Conservation (phyloP, 2,329 filamentous ascomycete genomes). For the Diaporthe citrichinensis region DNA sequence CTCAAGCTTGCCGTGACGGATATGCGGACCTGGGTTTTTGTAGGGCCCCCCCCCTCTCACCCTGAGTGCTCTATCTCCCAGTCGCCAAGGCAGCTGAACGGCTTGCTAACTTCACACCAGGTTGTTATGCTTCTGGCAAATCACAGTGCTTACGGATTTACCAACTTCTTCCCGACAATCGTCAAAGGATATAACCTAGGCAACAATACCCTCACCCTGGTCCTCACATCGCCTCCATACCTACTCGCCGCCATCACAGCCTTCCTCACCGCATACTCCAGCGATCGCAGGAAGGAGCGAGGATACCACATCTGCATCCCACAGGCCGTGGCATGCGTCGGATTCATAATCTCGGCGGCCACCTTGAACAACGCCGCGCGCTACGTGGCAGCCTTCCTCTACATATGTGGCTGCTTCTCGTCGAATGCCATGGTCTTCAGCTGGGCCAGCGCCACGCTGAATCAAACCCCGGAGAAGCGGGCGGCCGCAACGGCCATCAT, state of each 20-base stretch:
- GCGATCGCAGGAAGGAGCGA: slow-evolving; percentile 58
- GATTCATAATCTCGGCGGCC: slow-evolving; percentile 53
- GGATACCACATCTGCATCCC: slow-evolving; percentile 57
- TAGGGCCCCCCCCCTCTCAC: neutral
- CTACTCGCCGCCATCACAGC: slow-evolving; percentile 58
- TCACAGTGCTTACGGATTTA: neutral
- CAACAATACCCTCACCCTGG: slow-evolving; percentile 56
- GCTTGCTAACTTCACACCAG: neutral
- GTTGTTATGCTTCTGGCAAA: slow-evolving; percentile 2
- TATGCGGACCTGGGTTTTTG: slow-evolving; percentile 24
- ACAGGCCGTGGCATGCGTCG: slow-evolving; percentile 55
- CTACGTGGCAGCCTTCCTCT: slow-evolving; percentile 53
- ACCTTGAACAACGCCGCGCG: slow-evolving; percentile 50
- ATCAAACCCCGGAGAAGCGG: slow-evolving; percentile 60
- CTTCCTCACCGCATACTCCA: slow-evolving; percentile 57
- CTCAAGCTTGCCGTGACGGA: neutral
- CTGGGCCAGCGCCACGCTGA: slow-evolving; percentile 58
- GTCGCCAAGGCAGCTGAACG: neutral
- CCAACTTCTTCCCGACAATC: slow-evolving; percentile 4
- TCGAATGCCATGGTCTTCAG: slow-evolving; percentile 60
- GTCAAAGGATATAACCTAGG: slow-evolving; percentile 54
- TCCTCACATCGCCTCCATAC: slow-evolving; percentile 62
- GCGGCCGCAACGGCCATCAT: slow-evolving; percentile 51
- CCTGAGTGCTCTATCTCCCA: too few species aligned
- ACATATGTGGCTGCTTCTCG: slow-evolving; percentile 52